phyloP scores from a whole-genome alignment of 2,329 filamentous ascomycete species.

The Moelleriella libera region DNA sequence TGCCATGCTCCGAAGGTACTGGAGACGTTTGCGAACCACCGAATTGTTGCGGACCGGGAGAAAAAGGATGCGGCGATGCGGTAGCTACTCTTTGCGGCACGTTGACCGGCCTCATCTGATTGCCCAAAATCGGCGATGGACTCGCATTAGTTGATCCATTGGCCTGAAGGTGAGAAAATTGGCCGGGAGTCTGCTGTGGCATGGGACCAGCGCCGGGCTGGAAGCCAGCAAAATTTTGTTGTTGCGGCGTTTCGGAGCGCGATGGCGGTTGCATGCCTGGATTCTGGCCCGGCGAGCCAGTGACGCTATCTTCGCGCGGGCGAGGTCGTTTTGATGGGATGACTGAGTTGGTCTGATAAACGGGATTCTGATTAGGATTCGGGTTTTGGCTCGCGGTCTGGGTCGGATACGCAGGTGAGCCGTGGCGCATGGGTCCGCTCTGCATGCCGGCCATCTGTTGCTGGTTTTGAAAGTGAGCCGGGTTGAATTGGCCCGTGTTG shows the following conservation, averaged over 20 bases:
- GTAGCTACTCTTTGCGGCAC: constrained; percentile 76
- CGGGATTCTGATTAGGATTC: constrained; percentile 23
- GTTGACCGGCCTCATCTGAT: constrained; percentile 57
- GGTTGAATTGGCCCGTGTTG: constrained; percentile 46
- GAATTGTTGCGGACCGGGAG: constrained; percentile 60
- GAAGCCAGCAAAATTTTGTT: constrained; percentile 58
- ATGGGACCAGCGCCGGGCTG: constrained; percentile 49
- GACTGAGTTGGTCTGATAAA: constrained; percentile 73
- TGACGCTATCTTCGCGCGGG: constrained; percentile 70
- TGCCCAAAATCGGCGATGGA: constrained; percentile 83
- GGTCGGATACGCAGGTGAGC: constrained; percentile 63
- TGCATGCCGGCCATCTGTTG: constrained; percentile 51
- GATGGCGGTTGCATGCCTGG: constrained; percentile 64
- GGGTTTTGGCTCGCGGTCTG: constrained; percentile 6
- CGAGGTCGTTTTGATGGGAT: constrained; percentile 82
- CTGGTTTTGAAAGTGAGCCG: constrained; percentile 40
- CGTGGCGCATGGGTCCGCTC: constrained; percentile 73
- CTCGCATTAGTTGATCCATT: constrained; percentile 73
- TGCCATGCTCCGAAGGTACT: constrained; percentile 61
- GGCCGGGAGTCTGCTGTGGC: constrained; percentile 45
- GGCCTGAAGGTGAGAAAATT: constrained; percentile 73
- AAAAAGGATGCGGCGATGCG: constrained; percentile 84
- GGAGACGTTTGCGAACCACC: constrained; percentile 55
- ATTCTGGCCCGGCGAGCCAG: constrained; percentile 66
- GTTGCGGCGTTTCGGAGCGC: constrained; percentile 84